These are phyloP conservation scores for Xanthoconium separans DNA, from an alignment of 1,284 basidiomycete species.

Conservation along the genomic window DNA sequence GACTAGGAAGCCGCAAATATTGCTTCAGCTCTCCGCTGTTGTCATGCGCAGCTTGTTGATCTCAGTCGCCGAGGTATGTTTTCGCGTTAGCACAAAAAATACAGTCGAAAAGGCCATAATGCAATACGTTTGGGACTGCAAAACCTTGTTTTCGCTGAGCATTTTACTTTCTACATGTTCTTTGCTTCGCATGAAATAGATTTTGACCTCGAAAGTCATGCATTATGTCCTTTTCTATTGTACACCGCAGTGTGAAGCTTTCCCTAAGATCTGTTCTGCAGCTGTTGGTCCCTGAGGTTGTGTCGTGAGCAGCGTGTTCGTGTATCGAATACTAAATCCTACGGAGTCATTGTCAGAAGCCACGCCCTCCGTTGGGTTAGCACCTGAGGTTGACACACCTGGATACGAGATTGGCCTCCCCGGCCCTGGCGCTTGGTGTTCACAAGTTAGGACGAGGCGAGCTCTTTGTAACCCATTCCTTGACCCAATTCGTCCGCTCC, in stretches of 20 bases:
- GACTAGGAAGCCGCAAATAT: not conserved
- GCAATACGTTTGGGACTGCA: conserved; percentile 24
- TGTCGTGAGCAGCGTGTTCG: not conserved
- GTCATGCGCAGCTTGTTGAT: not conserved
- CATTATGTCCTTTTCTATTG: conserved; percentile 32
- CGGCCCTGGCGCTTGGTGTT: not conserved
- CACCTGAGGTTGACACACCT: not conserved
- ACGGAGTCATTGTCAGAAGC: conserved; percentile 2
- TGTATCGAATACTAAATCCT: not conserved
- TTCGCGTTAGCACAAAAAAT: not conserved
- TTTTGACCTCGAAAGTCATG: conserved; percentile 26
- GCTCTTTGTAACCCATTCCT: conserved; percentile 10
- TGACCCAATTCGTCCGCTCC: conserved; percentile 30
- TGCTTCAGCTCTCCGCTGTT: not conserved
- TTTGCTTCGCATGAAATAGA: conserved; percentile 9
- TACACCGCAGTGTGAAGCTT: not conserved
- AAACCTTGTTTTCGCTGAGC: conserved; percentile 13
- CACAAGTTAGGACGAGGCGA: conserved; percentile 10
- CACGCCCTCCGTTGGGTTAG: not conserved
- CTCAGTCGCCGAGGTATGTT: conserved; percentile 20
- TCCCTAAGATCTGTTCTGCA: conserved; percentile 4
- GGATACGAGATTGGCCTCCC: not conserved
- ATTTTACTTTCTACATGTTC: not conserved
- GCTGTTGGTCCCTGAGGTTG: not conserved
- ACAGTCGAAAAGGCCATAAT: conserved; percentile 28